Percentiles rank a stretch among this genome's conserved stretches.
phyloP scores from a whole-genome alignment of 805 yeast genomes.

The Spathaspora sp. region DNA sequence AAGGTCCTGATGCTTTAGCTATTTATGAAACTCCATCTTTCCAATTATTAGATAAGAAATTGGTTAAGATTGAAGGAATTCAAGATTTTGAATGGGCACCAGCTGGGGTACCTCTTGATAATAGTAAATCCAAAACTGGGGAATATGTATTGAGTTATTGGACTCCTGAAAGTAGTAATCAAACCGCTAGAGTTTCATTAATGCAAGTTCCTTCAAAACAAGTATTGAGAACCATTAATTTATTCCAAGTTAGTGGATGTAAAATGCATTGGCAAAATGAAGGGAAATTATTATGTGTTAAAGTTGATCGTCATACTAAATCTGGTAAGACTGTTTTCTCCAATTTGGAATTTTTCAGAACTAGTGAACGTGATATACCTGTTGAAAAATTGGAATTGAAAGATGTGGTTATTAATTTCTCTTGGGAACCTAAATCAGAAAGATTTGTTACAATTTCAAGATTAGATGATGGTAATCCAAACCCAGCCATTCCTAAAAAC shows the following conservation, averaged over 20 bases:
- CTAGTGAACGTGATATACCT: slow-evolving; percentile 86
- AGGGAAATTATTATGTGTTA: slow-evolving; percentile 81
- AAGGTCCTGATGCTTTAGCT: slow-evolving; percentile 89
- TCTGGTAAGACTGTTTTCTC: slow-evolving; percentile 89
- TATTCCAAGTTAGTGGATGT: slow-evolving; percentile 92
- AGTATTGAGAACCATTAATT: slow-evolving; percentile 83
- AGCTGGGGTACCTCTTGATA: slow-evolving; percentile 67
- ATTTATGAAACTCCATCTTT: slow-evolving; percentile 80
- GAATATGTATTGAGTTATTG: slow-evolving; percentile 82
- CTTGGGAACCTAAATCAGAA: slow-evolving; percentile 94
- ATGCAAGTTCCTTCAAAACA: slow-evolving; percentile 83
- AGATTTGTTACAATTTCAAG: slow-evolving; percentile 79
- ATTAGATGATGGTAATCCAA: slow-evolving; percentile 50
- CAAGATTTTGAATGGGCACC: slow-evolving; percentile 96
- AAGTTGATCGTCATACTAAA: slow-evolving; percentile 95
- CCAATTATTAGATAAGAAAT: slow-evolving; percentile 80
- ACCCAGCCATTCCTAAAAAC: slow-evolving; percentile 65
- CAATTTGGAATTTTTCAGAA: slow-evolving; percentile 85
- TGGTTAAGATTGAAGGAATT: slow-evolving; percentile 77
- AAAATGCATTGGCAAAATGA: slow-evolving; percentile 91
- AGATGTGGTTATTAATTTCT: slow-evolving; percentile 82
- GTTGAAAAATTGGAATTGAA: slow-evolving; percentile 92
- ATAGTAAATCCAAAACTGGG: slow-evolving; percentile 48
- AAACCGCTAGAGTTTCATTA: slow-evolving; percentile 90
- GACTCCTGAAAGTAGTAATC: slow-evolving; percentile 93